These are phyloP conservation scores for Lepidium africanum DNA, from an alignment of 345 rosid genomes.

Conservation along the genomic window DNA sequence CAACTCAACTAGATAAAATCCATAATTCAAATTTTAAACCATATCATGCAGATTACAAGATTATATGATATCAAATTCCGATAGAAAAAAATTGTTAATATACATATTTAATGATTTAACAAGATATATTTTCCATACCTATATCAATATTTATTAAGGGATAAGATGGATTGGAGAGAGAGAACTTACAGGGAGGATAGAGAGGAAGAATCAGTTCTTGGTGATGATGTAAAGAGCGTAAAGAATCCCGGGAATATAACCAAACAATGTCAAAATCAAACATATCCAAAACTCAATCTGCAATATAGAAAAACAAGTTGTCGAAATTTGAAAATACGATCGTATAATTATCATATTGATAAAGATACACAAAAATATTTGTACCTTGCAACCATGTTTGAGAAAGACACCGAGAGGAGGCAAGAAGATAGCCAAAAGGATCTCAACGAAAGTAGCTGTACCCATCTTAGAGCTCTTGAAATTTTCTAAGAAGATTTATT, in stretches of 20 bases:
- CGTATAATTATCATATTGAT: not conserved
- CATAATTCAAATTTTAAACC: no score
- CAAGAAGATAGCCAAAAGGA: conserved; percentile 66
- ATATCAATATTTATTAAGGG: not conserved
- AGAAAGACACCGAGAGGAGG: conserved; percentile 93
- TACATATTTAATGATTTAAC: no score
- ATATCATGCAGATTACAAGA: no score
- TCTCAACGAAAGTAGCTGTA: conserved; percentile 53
- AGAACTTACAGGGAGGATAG: conserved; percentile 3
- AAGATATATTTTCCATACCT: no score
- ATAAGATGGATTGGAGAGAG: not conserved
- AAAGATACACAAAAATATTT: not conserved
- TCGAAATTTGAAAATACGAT: not conserved
- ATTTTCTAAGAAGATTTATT: not conserved
- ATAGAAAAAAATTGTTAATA: no score
- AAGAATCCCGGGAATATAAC: conserved; percentile 75
- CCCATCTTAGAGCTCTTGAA: conserved; percentile 16
- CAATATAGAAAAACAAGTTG: not conserved
- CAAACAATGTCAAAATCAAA: conserved; percentile 53
- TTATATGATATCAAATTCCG: no score
- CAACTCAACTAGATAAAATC: not conserved
- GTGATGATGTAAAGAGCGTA: conserved; percentile 71
- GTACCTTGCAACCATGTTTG: conserved; percentile 56
- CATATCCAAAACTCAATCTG: conserved; percentile 90
- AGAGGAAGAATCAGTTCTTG: conserved; percentile 28